phyloP scores from a whole-genome alignment of 2,329 filamentous ascomycete species.

The Monilinia fructigena region DNA sequence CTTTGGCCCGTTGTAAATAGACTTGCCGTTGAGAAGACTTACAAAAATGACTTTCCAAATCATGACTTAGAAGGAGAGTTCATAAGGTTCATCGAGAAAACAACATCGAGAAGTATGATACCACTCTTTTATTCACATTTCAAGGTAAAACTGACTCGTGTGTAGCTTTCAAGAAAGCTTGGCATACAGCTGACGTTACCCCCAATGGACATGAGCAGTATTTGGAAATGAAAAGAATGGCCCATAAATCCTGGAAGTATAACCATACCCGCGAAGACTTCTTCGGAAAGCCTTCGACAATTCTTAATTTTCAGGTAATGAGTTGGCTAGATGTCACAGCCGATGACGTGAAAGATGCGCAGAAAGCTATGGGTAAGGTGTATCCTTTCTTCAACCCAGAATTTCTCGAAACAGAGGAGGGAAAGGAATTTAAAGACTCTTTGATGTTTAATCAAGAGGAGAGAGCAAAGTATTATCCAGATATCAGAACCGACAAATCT shows the following conservation, averaged over 20 bases:
- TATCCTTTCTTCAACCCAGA: conserved; percentile 43
- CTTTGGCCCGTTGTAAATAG: conserved; percentile 7
- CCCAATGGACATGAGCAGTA: conserved; percentile 43
- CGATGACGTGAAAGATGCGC: conserved; percentile 39
- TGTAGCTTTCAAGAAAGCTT: conserved; percentile 44
- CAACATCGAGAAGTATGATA: conserved; percentile 39
- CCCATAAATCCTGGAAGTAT: conserved; percentile 38
- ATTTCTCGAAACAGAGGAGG: conserved; percentile 43
- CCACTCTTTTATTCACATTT: neutral
- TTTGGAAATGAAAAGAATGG: conserved; percentile 42
- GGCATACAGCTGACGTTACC: conserved; percentile 47
- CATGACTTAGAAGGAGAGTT: conserved; percentile 34
- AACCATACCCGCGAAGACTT: conserved; percentile 25
- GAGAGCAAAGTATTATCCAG: conserved; percentile 43
- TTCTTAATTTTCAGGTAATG: conserved; percentile 38
- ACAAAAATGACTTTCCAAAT: conserved; percentile 5
- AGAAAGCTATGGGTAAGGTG: conserved; percentile 43
- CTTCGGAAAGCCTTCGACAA: conserved; percentile 28
- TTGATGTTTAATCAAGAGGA: conserved; percentile 44
- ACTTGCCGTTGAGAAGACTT: conserved; percentile 11
- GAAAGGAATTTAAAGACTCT: conserved; percentile 41
- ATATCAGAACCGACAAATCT: conserved; percentile 43
- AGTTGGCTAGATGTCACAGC: conserved; percentile 38
- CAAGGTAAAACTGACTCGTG: neutral
- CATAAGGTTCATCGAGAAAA: conserved; percentile 39